Base-by-base conservation (phyloP, 495 filamentous ascomycete genomes). In the Apiosordaria backusii region DNA sequence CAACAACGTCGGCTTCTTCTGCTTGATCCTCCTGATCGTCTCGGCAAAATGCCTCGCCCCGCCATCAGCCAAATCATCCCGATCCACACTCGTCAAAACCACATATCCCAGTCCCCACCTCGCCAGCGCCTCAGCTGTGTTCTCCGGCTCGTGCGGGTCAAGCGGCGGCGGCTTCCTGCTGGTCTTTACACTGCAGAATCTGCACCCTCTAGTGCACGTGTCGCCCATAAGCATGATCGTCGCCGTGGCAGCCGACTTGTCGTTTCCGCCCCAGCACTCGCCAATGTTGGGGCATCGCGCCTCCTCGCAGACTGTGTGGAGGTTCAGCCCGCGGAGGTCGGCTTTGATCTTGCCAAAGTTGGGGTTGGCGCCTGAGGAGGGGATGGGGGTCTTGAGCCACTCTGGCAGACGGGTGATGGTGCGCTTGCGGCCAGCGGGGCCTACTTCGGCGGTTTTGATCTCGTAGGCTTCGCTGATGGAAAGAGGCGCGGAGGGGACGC, bases 151-250 rank as follows among this genome's bases (percentile, higher is more conserved):
- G 77, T 98, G 95, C 6, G 91, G 90, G 76, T 99, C 95, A 35
- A 98, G 85, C 24, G 95, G 92, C 9, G 88, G 78, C 3, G 96
- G 96, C 0, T 80, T 76, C 52, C 90, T 87, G 23, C 78, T 86
- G 0, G 95, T 99, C 86, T 97, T 97, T 58, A 99, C 95, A 65
- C 87, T 90, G 83, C 95, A 99, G 84, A 99, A 99, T 53, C 96
- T 87, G 77, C 95, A 99, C 22, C 95, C 95, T 26, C 95, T 88
- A 9, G 95, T 99, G 79, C 95, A 99, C 6, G 95, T 97, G 73
- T 99, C 95, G 68, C 95, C 95, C 94, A 98, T 97, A 6, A 98
- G 82, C 96, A 99, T 98, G 80, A 99, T 98, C 9, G 95, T 99
- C 0, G 96, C 95, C 25, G 95, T 99, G 1, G 96, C 96, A 23